These are phyloP conservation scores for Phlebopus sp. DNA, from an alignment of 1,284 basidiomycete species.

Conservation along the genomic window DNA sequence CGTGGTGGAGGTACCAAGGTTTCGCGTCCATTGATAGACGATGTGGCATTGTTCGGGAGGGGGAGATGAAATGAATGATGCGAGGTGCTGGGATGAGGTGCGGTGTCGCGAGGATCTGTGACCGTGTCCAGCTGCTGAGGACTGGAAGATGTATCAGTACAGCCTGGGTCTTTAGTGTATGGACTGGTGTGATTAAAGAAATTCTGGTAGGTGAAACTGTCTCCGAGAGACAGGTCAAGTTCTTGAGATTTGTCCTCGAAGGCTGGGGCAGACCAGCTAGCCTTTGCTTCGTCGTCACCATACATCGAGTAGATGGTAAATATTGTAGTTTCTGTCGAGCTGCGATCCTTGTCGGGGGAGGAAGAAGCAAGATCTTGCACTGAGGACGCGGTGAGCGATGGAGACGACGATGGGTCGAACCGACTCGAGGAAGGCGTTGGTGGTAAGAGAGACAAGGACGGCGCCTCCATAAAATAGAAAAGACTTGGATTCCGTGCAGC, in stretches of 20 bases:
- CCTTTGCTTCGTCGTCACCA: conserved; percentile 44
- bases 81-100: conserved; percentile 12
- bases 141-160: conserved; percentile 16
- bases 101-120: conserved; percentile 18
- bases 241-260: conserved; percentile 29
- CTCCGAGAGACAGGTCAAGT: conserved; percentile 33
- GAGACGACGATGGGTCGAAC: conserved; percentile 21
- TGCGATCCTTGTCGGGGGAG: conserved; percentile 35
- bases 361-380: conserved; percentile 28
- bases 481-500: background rate
- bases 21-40: conserved; percentile 13
- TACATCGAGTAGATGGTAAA: conserved; percentile 84
- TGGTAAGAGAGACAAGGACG: conserved; percentile 42
- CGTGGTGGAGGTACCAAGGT: conserved; percentile 26
- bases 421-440: conserved; percentile 34
- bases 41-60: conserved; percentile 5
- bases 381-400: conserved; percentile 33
- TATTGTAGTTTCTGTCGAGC: conserved; percentile 60
- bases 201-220: conserved; percentile 29
- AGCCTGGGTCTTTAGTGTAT: conserved; percentile 13
- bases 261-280: conserved; percentile 40
- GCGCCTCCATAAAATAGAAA: conserved; percentile 41
- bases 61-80: conserved; percentile 11
- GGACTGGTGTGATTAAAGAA: conserved; percentile 22
- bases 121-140: conserved; percentile 8